Evolutionary conservation across 441 rosid genomes (phyloP).

Genomic region (Theobroma grandiflorum): DNA sequence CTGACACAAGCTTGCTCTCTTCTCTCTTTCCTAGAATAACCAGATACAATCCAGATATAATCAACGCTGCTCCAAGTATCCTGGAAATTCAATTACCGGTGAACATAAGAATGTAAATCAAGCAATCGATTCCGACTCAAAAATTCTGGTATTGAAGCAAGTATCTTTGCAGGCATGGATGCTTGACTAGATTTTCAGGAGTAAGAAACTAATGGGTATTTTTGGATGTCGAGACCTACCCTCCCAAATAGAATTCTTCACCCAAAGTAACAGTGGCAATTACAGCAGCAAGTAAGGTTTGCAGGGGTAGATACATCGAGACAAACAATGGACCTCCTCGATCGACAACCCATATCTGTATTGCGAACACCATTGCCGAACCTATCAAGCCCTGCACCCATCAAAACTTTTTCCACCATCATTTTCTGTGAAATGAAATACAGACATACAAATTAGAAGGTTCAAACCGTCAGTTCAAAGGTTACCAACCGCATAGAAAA

Average conservation of each 20-base stretch:
- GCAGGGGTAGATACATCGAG: conserved; percentile 78
- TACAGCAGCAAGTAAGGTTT: conserved; percentile 80
- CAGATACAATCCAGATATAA: conserved; percentile 72
- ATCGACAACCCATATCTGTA: conserved; percentile 83
- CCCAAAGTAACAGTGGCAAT: conserved; percentile 71
- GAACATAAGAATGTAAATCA: background rate
- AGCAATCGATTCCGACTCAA: background rate
- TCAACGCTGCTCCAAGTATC: conserved; percentile 71
- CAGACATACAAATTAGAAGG: background rate
- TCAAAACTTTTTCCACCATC: background rate
- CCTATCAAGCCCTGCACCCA: conserved; percentile 72
- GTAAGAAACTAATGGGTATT: background rate
- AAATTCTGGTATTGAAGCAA: background rate
- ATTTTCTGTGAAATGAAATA: background rate
- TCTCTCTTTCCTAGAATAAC: conserved; percentile 82
- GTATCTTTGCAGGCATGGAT: background rate
- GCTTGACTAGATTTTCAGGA: background rate
- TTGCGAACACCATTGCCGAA: conserved; percentile 85
- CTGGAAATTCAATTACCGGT: conserved; percentile 38
- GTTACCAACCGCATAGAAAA: conserved; percentile 69
- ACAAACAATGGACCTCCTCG: conserved; percentile 89
- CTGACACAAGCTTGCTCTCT: conserved; percentile 53
- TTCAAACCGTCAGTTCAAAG: background rate
- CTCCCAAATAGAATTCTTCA: conserved; percentile 84
- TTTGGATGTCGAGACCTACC: conserved; percentile 47